Conservation (phyloP, 1,139 yeast genomes). For the Sugiyamaella novakii region DNA sequence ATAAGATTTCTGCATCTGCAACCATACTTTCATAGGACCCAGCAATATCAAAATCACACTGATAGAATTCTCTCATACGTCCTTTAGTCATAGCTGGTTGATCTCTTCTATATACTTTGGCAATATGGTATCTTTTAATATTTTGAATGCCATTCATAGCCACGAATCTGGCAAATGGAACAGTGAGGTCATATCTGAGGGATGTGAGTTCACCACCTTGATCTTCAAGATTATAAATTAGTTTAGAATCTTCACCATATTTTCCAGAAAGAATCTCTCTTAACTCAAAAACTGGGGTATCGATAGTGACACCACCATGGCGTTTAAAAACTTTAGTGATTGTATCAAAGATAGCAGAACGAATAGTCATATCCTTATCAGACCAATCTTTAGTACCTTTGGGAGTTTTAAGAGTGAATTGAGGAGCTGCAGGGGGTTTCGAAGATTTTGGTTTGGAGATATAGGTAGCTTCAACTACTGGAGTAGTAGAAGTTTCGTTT, state of each 20-base stretch:
- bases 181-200: conserved; percentile 92
- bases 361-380: conserved; percentile 92
- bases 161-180: conserved; percentile 94
- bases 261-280: conserved; percentile 95
- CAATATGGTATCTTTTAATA: conserved; percentile 94
- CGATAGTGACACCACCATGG: conserved; percentile 97
- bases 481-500: conserved; percentile 19
- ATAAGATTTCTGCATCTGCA: conserved; percentile 88
- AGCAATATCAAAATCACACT: conserved; percentile 96
- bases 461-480: conserved; percentile 20
- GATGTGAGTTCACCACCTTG: conserved; percentile 98
- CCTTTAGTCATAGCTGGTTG: conserved; percentile 99
- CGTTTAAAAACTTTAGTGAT: conserved; percentile 77
- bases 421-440: conserved; percentile 32
- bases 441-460: conserved; percentile 19
- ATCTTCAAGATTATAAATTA: conserved; percentile 92
- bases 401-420: conserved; percentile 84
- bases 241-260: conserved; percentile 96
- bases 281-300: conserved; percentile 95
- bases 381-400: conserved; percentile 98
- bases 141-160: conserved; percentile 90
- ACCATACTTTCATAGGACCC: conserved; percentile 92
- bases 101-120: conserved; percentile 96
- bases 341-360: conserved; percentile 80
- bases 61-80: conserved; percentile 98